A percentile compares a stretch with the other conserved stretches of the same genome.
phyloP scores from a whole-genome alignment of 1,284 basidiomycete genomes.

The Afroboletus lepidellus region DNA sequence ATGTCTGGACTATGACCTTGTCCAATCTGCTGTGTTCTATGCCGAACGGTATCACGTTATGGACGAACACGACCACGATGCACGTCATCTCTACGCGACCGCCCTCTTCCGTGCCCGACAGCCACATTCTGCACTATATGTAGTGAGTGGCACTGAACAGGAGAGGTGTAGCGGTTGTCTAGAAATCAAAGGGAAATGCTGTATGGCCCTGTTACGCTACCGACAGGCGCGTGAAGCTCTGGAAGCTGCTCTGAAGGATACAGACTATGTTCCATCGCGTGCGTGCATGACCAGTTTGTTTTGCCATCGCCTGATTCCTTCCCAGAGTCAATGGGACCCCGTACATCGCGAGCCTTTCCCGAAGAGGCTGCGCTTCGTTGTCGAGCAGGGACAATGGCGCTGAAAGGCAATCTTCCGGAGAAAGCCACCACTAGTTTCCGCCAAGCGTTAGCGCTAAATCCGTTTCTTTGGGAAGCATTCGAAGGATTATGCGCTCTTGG shows the following conservation, averaged over 20 bases:
- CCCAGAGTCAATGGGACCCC: conserved; percentile 50
- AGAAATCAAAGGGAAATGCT: conserved; percentile 78
- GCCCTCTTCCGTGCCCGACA: conserved; percentile 73
- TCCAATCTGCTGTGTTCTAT: conserved; percentile 76
- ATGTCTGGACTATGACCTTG: conserved; percentile 74
- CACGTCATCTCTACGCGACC: conserved; percentile 81
- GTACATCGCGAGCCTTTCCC: conserved; percentile 54
- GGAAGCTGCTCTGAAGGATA: conserved; percentile 56
- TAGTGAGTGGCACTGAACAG: conserved; percentile 61
- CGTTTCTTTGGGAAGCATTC: conserved; percentile 92
- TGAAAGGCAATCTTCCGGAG: conserved; percentile 73
- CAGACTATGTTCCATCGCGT: conserved; percentile 55
- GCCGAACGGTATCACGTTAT: conserved; percentile 75
- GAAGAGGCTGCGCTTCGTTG: conserved; percentile 67
- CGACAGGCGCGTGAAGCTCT: conserved; percentile 70
- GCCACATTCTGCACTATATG: conserved; percentile 72
- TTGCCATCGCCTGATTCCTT: conserved; percentile 17
- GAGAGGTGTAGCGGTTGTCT: conserved; percentile 72
- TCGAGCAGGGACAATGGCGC: conserved; percentile 66
- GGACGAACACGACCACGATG: conserved; percentile 71
- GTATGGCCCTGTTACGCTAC: conserved; percentile 67
- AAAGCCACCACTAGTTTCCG: conserved; percentile 71
- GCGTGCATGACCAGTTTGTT: conserved; percentile 30
- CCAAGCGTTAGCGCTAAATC: conserved; percentile 71
- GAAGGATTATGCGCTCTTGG: conserved; percentile 85